These are phyloP conservation scores for Lasiodiplodia gonubiensis DNA, from an alignment of 2,329 filamentous ascomycete species.

Conservation along the genomic window DNA sequence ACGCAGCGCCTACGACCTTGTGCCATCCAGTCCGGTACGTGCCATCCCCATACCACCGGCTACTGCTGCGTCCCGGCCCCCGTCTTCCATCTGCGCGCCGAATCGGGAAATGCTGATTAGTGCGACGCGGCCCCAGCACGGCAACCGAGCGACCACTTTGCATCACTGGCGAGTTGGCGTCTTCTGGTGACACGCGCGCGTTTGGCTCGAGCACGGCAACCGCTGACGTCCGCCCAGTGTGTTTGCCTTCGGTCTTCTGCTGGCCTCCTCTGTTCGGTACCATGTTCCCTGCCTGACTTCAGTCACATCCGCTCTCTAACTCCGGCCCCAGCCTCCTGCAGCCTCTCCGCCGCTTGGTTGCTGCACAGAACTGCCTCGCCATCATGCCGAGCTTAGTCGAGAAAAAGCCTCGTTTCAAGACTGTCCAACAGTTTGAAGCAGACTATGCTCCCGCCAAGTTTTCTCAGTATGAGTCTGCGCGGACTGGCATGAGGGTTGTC, in stretches of 20 bases:
- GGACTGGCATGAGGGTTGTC: conserved; percentile 92
- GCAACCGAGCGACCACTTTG: background rate
- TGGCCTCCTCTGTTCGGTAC: conserved; percentile 7
- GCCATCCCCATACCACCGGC: background rate
- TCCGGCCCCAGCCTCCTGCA: background rate
- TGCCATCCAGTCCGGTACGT: background rate
- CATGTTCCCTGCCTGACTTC: background rate
- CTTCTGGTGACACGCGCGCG: background rate
- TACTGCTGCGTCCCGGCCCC: background rate
- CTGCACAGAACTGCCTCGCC: background rate
- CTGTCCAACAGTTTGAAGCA: conserved; percentile 81
- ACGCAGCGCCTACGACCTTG: background rate
- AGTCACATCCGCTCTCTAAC: background rate
- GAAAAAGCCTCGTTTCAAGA: conserved; percentile 70
- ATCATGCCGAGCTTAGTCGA: conserved; percentile 37
- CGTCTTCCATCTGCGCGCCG: background rate
- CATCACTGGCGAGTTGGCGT: background rate
- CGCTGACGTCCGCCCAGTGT: background rate
- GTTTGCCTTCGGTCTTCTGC: background rate
- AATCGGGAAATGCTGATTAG: background rate
- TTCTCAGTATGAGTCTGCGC: conserved; percentile 93
- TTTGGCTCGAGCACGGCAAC: background rate
- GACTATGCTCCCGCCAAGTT: conserved; percentile 89
- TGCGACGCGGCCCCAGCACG: background rate
- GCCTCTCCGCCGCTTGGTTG: background rate